phyloP scores from a whole-genome alignment of 441 rosid species.

The Eruca vesicaria region DNA sequence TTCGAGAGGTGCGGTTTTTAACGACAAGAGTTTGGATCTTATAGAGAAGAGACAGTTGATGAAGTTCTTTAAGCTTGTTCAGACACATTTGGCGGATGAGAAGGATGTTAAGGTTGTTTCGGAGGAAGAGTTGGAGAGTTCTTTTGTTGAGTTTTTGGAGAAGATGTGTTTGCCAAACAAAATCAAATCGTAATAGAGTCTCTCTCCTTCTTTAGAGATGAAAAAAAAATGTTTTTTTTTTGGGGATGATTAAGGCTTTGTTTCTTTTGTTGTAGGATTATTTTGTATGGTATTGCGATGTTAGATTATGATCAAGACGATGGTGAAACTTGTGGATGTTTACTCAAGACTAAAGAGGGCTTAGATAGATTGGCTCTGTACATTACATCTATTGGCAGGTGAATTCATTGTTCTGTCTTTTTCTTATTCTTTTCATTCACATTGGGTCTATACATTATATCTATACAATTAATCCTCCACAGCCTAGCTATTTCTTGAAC shows the following conservation, averaged over 20 bases:
- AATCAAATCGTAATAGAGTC: slow-evolving; percentile 83
- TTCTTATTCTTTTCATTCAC: background rate
- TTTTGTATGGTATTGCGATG: slow-evolving; percentile 82
- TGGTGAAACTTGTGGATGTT: slow-evolving; percentile 32
- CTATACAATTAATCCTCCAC: too few species aligned
- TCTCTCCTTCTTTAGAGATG: background rate
- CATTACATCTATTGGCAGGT: slow-evolving; percentile 84
- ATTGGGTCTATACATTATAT: too few species aligned
- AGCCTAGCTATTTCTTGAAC: too few species aligned
- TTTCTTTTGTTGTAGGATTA: slow-evolving; percentile 48
- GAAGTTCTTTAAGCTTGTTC: slow-evolving; percentile 86
- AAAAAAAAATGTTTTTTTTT: background rate
- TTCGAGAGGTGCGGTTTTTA: slow-evolving; percentile 78
- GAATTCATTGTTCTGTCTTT: background rate
- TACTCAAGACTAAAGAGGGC: slow-evolving; percentile 78
- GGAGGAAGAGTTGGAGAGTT: slow-evolving; percentile 69
- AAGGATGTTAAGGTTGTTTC: slow-evolving; percentile 34
- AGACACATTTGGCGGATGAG: slow-evolving; percentile 45
- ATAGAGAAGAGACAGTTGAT: slow-evolving; percentile 59
- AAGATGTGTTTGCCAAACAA: slow-evolving; percentile 69
- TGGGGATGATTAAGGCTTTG: background rate
- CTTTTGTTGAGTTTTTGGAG: slow-evolving; percentile 66
- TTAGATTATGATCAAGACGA: slow-evolving; percentile 76
- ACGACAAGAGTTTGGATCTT: slow-evolving; percentile 62
- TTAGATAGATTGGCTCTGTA: slow-evolving; percentile 69